Base-by-base conservation (phyloP, 2,329 filamentous ascomycete species). In the Didymella sp. region DNA sequence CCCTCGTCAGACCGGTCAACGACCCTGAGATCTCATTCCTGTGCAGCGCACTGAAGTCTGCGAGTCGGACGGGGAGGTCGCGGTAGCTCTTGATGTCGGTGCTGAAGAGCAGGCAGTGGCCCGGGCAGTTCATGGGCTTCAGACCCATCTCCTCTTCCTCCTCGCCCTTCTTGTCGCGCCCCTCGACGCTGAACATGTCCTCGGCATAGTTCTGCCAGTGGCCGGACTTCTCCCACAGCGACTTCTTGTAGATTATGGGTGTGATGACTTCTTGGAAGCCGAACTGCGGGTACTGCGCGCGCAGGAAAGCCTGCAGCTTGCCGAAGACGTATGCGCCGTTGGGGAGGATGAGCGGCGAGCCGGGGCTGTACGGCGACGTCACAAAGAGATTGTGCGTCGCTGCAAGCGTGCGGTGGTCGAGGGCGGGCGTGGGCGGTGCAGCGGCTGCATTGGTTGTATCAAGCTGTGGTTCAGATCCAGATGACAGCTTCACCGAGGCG, bases 121-220 rank as follows among this genome's bases (percentile, higher is more conserved):
- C 92, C 0, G 92, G 92, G 72, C 92, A 96, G 73, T 96, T 96
- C 92, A 96, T 96, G 13, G 92, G 92, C 76, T 96, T 96, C 65
- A 96, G 79, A 17, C 90, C 91, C 76, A 91, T 96, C 60, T 90
- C 89, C 62, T 88, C 87, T 60, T 89, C 86, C 59, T 87, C 85
- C 42, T 78, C 71, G 3, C 78, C 79, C 21, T 72, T 78, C 30
- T 79, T 77, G n/a, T 80, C 81, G 15, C 82, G 80, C 1, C 81
- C 82, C 21, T 79, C 86, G 25, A 96, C 92, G 51, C 89, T 88
- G 76, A 93, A 96, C 92, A 96, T 96, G 71, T 96, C 91, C 69
- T 96, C 89, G 57, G 90, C 88, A 78, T 96, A 96, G 74, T 96
- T 96, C 52, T 94, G 88, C 82, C 93, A 87, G 66, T 96, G 92